Conservation (phyloP, 1,284 basidiomycete species). For the Ganoderma leucocontextum region DNA sequence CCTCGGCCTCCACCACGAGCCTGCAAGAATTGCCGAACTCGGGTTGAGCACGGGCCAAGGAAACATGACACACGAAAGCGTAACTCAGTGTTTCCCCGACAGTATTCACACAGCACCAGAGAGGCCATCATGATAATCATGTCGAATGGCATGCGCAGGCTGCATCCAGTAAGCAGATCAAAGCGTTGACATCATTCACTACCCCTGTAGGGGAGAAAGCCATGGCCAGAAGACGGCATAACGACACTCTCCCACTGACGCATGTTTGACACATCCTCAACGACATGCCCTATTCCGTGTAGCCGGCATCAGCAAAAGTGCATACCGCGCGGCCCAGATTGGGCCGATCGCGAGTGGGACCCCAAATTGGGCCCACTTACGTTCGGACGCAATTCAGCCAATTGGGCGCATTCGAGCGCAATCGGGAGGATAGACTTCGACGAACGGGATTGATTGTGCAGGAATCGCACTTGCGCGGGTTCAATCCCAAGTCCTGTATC, state of each 20-base stretch:
- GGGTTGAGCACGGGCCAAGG: neutral
- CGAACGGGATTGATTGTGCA: too few relatives aligned
- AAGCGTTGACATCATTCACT: conserved; percentile 15
- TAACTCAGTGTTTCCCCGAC: conserved; percentile 10
- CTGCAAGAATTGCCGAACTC: neutral
- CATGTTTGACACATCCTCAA: neutral
- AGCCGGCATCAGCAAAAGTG: too few relatives aligned
- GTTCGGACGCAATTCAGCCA: too few relatives aligned
- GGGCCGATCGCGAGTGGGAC: too few relatives aligned
- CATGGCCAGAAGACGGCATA: neutral
- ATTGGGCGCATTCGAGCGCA: too few relatives aligned
- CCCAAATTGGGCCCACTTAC: too few relatives aligned
- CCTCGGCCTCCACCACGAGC: neutral
- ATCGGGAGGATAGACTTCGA: too few relatives aligned
- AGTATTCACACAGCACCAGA: conserved; percentile 18
- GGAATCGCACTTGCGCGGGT: too few relatives aligned
- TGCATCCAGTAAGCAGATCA: conserved; percentile 10
- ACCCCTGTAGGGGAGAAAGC: neutral
- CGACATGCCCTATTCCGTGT: neutral
- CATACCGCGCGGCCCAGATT: too few relatives aligned
- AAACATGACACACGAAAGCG: conserved; percentile 14
- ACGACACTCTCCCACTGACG: neutral
- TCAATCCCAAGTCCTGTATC: too few relatives aligned
- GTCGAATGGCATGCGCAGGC: conserved; percentile 16
- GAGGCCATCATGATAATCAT: conserved; percentile 34